Base-by-base conservation (phyloP, 495 filamentous ascomycete genomes). In the Hypomontagnella monticulosa region DNA sequence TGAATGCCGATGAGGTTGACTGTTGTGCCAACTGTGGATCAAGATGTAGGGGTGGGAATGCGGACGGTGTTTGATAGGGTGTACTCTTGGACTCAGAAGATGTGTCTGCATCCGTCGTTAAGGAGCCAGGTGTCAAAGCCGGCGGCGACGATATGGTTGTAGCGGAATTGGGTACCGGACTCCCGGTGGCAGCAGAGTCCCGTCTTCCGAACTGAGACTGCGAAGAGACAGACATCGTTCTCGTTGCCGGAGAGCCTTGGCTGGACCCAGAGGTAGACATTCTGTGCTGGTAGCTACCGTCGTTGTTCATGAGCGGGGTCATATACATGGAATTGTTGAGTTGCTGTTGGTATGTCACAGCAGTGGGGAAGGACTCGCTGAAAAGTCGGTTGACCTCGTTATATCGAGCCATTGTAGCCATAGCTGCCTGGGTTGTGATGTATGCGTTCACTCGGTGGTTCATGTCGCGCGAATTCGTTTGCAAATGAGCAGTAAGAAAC, bases 391-490 rank as follows among this genome's bases (percentile, higher is more conserved):
- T 76, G 14, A 78, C 72, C 41, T 87, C 76, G 9, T 78, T 71
- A 42, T 84, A 79, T 38, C 80, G 81, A 20, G 85, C 76, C 32
- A 80, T 77, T 34, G 71, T 81, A 53, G 85, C 79, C 78, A 88
- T 85, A 4, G 81, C 85, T 0, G 85, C 75, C 50, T 89, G 83
- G 48, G 81, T 87, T 0, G 82, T 80, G 14, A 89, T 68, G 66
- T 87, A 89, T 1, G 87, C 84, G 11, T 81, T 80, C 4, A 90
- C 74, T 3, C 83, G 79, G 15, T 79, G 70, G 63, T 88, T 88
- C 78, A 88, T 85, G 33, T 85, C 81, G 20, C 73, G 66, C 2
- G 82, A 84, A 9, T 76, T 71, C 8, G 83, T 84, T 42, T 84
- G 81, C 14, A 87, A 71, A 63, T 86, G 82, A 9, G 81, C 81